Conservation (phyloP, 768 basidiomycete genomes). For the Guyanaporus albipodus region DNA sequence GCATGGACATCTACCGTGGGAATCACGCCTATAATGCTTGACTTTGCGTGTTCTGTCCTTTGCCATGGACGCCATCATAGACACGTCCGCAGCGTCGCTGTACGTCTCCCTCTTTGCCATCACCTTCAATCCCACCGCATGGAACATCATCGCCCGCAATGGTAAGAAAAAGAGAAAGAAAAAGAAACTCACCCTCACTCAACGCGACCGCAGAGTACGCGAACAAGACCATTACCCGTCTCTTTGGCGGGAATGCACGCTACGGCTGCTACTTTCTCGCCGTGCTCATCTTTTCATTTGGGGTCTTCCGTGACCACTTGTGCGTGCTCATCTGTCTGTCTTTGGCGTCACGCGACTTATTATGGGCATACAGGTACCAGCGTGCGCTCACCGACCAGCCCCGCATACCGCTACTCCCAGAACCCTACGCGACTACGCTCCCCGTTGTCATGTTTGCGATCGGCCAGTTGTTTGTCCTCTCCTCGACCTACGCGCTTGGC, state of each 20-base stretch:
- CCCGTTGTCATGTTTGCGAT: conserved; percentile 57
- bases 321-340: conserved; percentile 37
- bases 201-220: conserved; percentile 52
- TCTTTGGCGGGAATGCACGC: conserved; percentile 70
- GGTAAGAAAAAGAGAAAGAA: conserved; percentile 44
- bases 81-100: conserved; percentile 63
- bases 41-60: too few species aligned
- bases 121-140: conserved; percentile 88
- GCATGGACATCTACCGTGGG: too few species aligned
- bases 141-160: conserved; percentile 94
- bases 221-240: conserved; percentile 82
- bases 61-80: conserved; percentile 38
- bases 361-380: conserved; percentile 69
- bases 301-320: conserved; percentile 83
- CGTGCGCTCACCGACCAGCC: conserved; percentile 78
- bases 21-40: too few species aligned
- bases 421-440: conserved; percentile 57
- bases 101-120: conserved; percentile 65
- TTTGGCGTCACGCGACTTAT: too few species aligned
- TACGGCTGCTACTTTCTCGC: conserved; percentile 88
- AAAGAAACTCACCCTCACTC: too few species aligned
- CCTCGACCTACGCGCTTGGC: conserved; percentile 87
- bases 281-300: conserved; percentile 76
- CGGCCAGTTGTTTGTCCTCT: conserved; percentile 84
- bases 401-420: conserved; percentile 55